phyloP scores from a whole-genome alignment of 495 filamentous ascomycete genomes.

The Podospora bellae-mahoneyi region DNA sequence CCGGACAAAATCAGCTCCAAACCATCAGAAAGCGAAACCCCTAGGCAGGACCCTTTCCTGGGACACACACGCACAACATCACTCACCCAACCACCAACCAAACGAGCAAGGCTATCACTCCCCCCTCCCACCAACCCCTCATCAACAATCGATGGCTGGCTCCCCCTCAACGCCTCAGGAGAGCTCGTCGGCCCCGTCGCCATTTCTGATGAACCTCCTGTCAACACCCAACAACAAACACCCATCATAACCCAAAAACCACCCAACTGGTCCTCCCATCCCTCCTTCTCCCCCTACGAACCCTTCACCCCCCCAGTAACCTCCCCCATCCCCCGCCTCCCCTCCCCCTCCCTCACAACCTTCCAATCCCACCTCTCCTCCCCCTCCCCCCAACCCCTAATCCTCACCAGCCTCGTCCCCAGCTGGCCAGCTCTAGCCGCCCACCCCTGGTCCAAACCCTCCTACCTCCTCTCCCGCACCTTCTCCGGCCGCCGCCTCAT shows the following conservation, averaged over 20 bases:
- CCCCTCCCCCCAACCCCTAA: conserved; percentile 52
- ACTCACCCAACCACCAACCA: conserved; percentile 3
- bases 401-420: conserved; percentile 60
- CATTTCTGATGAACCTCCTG: too few relatives aligned
- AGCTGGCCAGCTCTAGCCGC: conserved; percentile 78
- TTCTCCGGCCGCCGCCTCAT: conserved; percentile 75
- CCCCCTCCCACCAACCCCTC: neutral
- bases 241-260: neutral
- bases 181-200: too few relatives aligned
- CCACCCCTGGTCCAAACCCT: conserved; percentile 65
- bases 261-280: conserved; percentile 20
- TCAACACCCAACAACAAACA: neutral
- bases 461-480: conserved; percentile 73
- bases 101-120: neutral
- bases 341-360: conserved; percentile 50
- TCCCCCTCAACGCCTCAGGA: too few relatives aligned
- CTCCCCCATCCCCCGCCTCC: conserved; percentile 35
- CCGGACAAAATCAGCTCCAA: neutral
- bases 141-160: too few relatives aligned
- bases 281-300: conserved; percentile 41
- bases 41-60: conserved; percentile 54
- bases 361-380: conserved; percentile 63
- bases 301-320: conserved; percentile 42
- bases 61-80: conserved; percentile 28
- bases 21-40: conserved; percentile 51